A percentile compares a stretch with the other conserved stretches of the same genome.
Conservation (phyloP, 306 rosid genomes). For the Canavalia gladiata region DNA sequence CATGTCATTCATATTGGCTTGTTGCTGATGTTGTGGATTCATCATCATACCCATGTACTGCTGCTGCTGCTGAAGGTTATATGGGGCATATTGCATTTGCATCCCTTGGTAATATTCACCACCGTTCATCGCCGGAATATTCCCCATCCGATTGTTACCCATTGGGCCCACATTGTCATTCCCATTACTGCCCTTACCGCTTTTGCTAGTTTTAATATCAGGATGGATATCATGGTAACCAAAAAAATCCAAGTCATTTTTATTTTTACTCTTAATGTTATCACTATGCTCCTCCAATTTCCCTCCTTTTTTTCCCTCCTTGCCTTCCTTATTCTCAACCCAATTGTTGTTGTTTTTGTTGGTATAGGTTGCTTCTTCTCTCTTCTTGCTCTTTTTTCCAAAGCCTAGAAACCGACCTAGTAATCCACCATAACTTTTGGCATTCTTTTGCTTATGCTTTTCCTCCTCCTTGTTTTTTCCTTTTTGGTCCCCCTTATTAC, state of each 20-base stretch:
- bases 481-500: slow-evolving; percentile 46
- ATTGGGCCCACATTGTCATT: slow-evolving; percentile 47
- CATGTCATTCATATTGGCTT: slow-evolving; percentile 62
- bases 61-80: slow-evolving; percentile 58
- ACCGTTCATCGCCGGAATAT: slow-evolving; percentile 63
- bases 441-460: slow-evolving; percentile 47
- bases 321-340: not conserved
- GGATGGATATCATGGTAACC: slow-evolving; percentile 50
- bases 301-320: slow-evolving; percentile 52
- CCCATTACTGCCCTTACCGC: not conserved
- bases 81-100: slow-evolving; percentile 59
- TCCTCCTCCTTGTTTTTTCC: slow-evolving; percentile 44
- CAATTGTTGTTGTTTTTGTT: slow-evolving; percentile 30
- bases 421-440: slow-evolving; percentile 47
- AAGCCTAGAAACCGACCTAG: slow-evolving; percentile 52
- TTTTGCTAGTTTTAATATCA: slow-evolving; percentile 39
- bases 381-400: slow-evolving; percentile 59
- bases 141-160: slow-evolving; percentile 54
- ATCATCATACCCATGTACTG: slow-evolving; percentile 83
- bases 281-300: slow-evolving; percentile 42
- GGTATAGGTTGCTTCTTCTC: slow-evolving; percentile 19
- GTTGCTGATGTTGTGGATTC: slow-evolving; percentile 66
- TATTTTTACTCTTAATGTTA: slow-evolving; percentile 11
- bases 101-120: slow-evolving; percentile 67
- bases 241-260: slow-evolving; percentile 41